Base-by-base conservation (phyloP, 805 yeast genomes). In the Huiozyma sinensis region DNA sequence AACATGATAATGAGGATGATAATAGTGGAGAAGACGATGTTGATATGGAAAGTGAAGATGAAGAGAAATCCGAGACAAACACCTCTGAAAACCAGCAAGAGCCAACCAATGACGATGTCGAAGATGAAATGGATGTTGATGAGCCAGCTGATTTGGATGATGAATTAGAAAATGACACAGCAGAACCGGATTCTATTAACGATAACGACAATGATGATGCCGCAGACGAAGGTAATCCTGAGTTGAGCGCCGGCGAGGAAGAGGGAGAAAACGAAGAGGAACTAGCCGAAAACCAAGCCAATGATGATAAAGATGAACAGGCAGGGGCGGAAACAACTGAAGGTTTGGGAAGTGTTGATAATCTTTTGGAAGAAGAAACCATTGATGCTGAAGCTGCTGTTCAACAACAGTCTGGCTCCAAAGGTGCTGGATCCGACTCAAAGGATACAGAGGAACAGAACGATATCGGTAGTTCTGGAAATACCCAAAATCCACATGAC, bases 21-120 rank as follows among this genome's bases (percentile, higher is more conserved):
- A 65, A 58, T 7, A 65, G 63, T 1, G 63, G 63, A 11, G 66
- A 58, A 36, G 66, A 56, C 33, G 60, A 60, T 27, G 66, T 63
- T 30, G 67, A 60, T 27, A 64, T 64, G 37, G 58, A 59, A 10
- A 17, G 24, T 17, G 24, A 17, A 17, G 65, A 64, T 46, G 58
- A 61, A 45, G 63, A 57, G 13, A 63, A 60, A 17, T 92, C 83
- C 11, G 94, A 95, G 0, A 95, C 89, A 13, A 90, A 84, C 51
- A 73, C 85, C 69, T 77, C 85, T 49, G 88, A 76, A 12, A 10
- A 10, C 12, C 44, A 79, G 72, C 41, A 10, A 12, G 28, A 36
- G 28, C 30, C 8, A 24, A 24, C 68, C 1, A 70, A 61, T 1
- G 68, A 68, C 28, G 71, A 67, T 4, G 71, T 67, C 2, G 65